Evolutionary conservation across 306 rosid species (phyloP).

Genomic region (Pyrus bretschneideri): DNA sequence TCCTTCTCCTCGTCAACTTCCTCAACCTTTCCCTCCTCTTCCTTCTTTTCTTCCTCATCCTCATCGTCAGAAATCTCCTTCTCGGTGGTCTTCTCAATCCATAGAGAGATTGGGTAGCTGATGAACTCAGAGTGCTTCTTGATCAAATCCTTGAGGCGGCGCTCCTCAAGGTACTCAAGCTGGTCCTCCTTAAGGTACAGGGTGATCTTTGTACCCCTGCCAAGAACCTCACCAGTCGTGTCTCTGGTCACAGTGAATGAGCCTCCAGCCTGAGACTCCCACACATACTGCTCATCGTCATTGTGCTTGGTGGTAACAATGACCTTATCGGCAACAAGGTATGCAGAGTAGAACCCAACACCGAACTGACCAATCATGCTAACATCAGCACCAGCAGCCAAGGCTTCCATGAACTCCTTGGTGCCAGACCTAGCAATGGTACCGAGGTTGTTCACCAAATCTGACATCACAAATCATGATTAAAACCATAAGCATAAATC

Average conservation of each 20-base stretch:
- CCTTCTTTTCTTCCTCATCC: constrained; percentile 89
- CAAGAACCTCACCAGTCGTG: constrained; percentile 64
- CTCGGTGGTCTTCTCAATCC: constrained; percentile 88
- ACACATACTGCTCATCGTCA: constrained; percentile 89
- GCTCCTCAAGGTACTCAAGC: constrained; percentile 90
- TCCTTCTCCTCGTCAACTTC: constrained; percentile 85
- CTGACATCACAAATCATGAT: constrained; percentile 19
- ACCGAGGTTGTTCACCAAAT: constrained; percentile 92
- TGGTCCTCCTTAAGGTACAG: constrained; percentile 87
- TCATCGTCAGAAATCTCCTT: constrained; percentile 93
- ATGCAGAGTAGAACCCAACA: constrained; percentile 95
- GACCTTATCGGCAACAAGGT: constrained; percentile 87
- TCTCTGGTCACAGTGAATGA: constrained; percentile 91
- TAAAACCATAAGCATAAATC: neutral
- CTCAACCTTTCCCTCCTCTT: constrained; percentile 88
- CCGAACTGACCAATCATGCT: constrained; percentile 98
- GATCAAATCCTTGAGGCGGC: constrained; percentile 75
- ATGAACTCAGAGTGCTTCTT: constrained; percentile 96
- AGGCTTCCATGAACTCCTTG: constrained; percentile 95
- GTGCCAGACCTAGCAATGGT: constrained; percentile 98
- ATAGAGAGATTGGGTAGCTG: constrained; percentile 92
- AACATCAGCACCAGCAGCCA: constrained; percentile 98
- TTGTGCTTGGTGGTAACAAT: constrained; percentile 83
- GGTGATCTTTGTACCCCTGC: constrained; percentile 81
- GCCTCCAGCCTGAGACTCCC: constrained; percentile 98